Conservation (phyloP, 768 basidiomycete genomes). For the Artomyces pyxidatus region DNA sequence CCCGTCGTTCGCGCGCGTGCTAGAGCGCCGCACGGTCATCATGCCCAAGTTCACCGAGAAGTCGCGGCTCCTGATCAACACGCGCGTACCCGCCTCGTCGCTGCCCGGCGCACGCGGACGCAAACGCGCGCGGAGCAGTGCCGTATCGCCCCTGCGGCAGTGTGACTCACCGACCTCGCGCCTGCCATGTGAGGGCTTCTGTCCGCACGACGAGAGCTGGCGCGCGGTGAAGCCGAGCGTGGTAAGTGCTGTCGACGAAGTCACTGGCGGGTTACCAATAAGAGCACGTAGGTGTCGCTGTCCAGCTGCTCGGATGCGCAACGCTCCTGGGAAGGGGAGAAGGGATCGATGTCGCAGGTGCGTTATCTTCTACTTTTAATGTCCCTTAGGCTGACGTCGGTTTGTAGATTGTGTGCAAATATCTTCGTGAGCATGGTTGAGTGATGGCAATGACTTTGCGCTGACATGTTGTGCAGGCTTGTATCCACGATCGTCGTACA, state of each 20-base stretch:
- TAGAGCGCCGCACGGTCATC: background rate
- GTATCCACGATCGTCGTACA: slow-evolving; percentile 11
- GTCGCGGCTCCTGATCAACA: background rate
- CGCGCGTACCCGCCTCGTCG: background rate
- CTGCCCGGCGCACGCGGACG: too few species aligned
- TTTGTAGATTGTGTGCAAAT: slow-evolving; percentile 1
- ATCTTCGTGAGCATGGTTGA: background rate
- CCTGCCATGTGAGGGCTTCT: slow-evolving; percentile 18
- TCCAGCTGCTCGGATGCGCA: slow-evolving; percentile 20
- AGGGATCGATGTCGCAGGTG: slow-evolving; percentile 15
- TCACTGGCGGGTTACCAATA: background rate
- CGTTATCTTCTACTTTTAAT: background rate
- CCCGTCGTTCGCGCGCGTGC: background rate
- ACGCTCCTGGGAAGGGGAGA: slow-evolving; percentile 16
- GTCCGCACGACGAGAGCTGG: background rate
- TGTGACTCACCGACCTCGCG: slow-evolving; percentile 15
- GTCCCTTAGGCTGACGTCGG: background rate
- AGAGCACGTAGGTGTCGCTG: slow-evolving; percentile 9
- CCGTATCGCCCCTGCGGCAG: background rate
- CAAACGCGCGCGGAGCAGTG: background rate
- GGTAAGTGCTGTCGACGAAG: slow-evolving; percentile 1
- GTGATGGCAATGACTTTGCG: background rate
- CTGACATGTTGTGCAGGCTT: background rate
- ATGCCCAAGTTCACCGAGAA: background rate
- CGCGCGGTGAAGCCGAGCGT: slow-evolving; percentile 7